Conservation (phyloP, 495 filamentous ascomycete species). For the Aspergillus sclerotioniger region DNA sequence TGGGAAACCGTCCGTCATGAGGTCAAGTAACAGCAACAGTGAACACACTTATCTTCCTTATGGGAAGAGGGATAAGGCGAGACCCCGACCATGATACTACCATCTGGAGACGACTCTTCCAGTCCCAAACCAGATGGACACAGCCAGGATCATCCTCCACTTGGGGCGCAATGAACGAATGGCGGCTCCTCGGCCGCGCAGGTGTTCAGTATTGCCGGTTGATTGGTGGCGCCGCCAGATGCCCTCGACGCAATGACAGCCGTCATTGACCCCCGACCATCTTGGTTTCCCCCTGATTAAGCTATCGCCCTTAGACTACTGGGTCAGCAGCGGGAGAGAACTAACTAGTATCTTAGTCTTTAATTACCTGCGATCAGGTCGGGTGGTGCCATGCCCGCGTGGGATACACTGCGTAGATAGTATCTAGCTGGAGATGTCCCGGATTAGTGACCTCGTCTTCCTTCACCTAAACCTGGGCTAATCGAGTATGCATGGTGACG, state of each 20-base stretch:
- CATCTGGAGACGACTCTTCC: neutral
- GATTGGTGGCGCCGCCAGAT: constrained; percentile 19
- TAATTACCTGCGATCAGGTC: neutral
- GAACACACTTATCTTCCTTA: neutral
- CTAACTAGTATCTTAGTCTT: no score
- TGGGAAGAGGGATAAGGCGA: neutral
- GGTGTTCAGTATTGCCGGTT: constrained; percentile 29
- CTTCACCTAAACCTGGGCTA: no score
- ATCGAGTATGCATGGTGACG: no score
- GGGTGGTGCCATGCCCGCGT: no score
- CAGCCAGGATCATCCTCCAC: constrained; percentile 9
- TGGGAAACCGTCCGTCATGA: neutral
- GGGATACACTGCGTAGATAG: no score
- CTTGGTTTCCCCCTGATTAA: neutral
- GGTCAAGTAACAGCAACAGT: neutral
- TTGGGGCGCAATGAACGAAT: constrained; percentile 31
- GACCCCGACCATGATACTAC: no score
- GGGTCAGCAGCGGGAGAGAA: no score
- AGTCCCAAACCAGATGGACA: neutral
- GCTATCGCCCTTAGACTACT: no score
- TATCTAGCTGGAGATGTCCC: no score
- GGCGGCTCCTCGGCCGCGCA: constrained; percentile 53
- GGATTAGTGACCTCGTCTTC: no score
- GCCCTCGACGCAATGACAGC: constrained; percentile 11
- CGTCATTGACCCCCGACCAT: neutral